Conservation (phyloP, 495 filamentous ascomycete species). For the Chaetomidium leptoderma region DNA sequence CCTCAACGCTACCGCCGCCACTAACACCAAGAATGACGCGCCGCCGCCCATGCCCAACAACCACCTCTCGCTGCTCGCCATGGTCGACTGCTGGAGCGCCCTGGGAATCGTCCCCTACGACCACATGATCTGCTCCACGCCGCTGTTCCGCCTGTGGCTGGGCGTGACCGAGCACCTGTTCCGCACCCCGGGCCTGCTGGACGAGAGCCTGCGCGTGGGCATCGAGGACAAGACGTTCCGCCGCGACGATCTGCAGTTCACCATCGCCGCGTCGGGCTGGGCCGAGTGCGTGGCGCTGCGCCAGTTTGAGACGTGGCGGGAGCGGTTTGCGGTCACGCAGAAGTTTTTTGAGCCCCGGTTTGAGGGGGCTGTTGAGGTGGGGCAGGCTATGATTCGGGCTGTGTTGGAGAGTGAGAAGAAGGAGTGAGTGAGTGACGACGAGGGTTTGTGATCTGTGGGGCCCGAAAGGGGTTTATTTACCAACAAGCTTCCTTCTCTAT, state of each 20-base stretch:
- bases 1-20: conserved; percentile 42
- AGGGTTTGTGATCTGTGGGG: background rate
- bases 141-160: conserved; percentile 96
- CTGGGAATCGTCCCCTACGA: conserved; percentile 93
- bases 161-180: conserved; percentile 97
- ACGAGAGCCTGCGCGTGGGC: conserved; percentile 80
- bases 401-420: conserved; percentile 73
- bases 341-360: conserved; percentile 87
- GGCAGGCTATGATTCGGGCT: conserved; percentile 95
- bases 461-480: background rate
- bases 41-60: conserved; percentile 77
- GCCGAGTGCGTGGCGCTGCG: conserved; percentile 86
- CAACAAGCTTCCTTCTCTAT: no score
- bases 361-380: conserved; percentile 73
- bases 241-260: conserved; percentile 92
- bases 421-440: conserved; percentile 3
- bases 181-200: conserved; percentile 73
- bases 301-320: conserved; percentile 83
- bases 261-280: conserved; percentile 93
- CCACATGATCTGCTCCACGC: conserved; percentile 98
- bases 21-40: conserved; percentile 28
- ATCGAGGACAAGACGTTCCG: conserved; percentile 84
- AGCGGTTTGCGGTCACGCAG: conserved; percentile 84
- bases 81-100: conserved; percentile 97
- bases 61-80: conserved; percentile 89